phyloP scores from a whole-genome alignment of 2,329 filamentous ascomycete species.

The Aspergillus fumigatus region DNA sequence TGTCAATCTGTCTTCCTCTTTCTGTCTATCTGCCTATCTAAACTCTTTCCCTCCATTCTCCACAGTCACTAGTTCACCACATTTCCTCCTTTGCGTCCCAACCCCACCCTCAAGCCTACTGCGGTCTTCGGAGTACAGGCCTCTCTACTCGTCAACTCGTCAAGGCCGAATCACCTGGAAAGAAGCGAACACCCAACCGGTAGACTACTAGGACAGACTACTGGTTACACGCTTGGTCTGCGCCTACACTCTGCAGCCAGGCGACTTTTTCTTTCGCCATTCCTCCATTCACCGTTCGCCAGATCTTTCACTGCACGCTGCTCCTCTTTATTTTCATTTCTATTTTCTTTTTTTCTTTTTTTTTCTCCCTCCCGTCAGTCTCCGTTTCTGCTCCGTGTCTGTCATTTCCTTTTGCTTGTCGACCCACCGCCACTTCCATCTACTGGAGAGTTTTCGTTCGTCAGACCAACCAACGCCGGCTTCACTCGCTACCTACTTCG shows the following conservation, averaged over 20 bases:
- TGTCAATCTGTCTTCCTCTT: background rate
- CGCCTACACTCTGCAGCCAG: slow-evolving; percentile 12
- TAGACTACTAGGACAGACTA: background rate
- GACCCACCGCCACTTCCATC: background rate
- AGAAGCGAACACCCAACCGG: background rate
- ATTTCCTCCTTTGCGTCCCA: background rate
- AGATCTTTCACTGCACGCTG: slow-evolving; percentile 12
- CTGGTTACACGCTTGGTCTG: slow-evolving; percentile 14
- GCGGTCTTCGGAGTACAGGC: background rate
- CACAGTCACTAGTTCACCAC: background rate
- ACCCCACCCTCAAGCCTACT: background rate
- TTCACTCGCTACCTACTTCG: slow-evolving; percentile 4
- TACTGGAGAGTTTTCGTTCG: background rate
- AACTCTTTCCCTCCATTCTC: background rate
- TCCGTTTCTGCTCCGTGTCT: background rate
- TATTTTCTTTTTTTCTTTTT: too few species aligned
- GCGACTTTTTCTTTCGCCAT: slow-evolving; percentile 9
- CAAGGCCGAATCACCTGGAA: background rate
- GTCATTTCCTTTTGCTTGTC: background rate
- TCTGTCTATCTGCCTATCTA: background rate
- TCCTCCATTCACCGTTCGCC: slow-evolving; percentile 20
- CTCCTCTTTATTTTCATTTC: too few species aligned
- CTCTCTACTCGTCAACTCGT: slow-evolving; percentile 3
- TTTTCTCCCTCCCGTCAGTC: background rate
- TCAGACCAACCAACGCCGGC: background rate